phyloP scores from a whole-genome alignment of 352 stramenopile genomes.

The Phytophthora palmivora region DNA sequence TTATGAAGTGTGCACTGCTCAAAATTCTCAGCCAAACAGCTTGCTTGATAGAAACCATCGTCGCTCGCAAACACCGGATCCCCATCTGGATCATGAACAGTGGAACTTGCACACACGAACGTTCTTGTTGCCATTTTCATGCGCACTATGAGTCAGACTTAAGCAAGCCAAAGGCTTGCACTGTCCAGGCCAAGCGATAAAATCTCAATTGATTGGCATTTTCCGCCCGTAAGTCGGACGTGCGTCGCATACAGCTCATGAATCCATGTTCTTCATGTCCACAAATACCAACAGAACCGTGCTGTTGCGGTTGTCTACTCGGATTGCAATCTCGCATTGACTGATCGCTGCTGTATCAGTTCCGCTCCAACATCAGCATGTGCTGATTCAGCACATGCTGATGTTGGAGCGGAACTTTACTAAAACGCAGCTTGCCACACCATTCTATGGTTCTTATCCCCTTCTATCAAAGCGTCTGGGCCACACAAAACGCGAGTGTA shows the following conservation, averaged over 20 bases:
- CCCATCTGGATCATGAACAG: constrained; percentile 18
- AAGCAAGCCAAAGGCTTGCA: constrained; percentile 25
- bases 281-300: neutral
- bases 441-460: neutral
- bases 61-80: constrained; percentile 17
- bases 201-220: constrained; percentile 3
- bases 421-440: constrained; percentile 4
- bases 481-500: constrained; percentile 10
- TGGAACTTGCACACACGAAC: constrained; percentile 21
- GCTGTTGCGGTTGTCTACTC: neutral
- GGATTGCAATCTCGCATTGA: neutral
- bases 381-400: neutral
- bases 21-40: constrained; percentile 22
- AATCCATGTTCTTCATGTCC: neutral
- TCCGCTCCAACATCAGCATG: too few relatives aligned
- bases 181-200: neutral
- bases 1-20: constrained; percentile 3
- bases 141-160: constrained; percentile 18
- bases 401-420: constrained; percentile 21
- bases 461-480: constrained; percentile 27
- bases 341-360: neutral
- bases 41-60: constrained; percentile 27
- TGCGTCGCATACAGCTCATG: neutral
- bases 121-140: constrained; percentile 10
- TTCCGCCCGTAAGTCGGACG: neutral